These are phyloP conservation scores for Ophiocordyceps polyrhachis-furcata DNA, from an alignment of 2,329 filamentous ascomycete genomes.

Conservation along the genomic window DNA sequence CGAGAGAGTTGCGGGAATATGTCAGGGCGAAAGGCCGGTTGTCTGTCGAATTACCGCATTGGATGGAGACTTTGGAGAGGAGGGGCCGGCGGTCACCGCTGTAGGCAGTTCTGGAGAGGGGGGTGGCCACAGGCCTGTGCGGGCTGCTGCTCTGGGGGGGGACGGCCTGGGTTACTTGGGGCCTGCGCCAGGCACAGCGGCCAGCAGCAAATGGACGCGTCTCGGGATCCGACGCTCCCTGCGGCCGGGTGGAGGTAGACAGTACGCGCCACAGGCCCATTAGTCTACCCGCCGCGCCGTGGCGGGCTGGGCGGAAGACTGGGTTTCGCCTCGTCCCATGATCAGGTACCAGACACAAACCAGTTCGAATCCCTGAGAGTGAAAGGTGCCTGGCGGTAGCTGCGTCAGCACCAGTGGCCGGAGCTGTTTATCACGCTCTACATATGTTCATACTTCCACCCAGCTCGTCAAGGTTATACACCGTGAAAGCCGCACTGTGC, in stretches of 20 bases:
- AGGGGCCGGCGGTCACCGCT: background rate
- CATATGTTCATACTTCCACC: too few relatives aligned
- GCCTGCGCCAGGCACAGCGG: background rate
- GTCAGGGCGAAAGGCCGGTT: slow-evolving; percentile 1
- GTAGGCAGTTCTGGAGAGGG: background rate
- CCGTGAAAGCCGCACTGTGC: background rate
- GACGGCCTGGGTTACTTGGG: too few relatives aligned
- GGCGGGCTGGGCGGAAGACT: background rate
- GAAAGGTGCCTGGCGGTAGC: background rate
- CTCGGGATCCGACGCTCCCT: background rate
- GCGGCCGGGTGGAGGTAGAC: background rate
- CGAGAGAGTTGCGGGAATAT: background rate
- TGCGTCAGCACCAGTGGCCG: background rate
- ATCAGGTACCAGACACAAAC: background rate
- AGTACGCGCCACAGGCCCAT: background rate
- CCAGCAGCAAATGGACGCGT: background rate
- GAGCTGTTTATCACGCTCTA: background rate
- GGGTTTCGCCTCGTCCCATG: background rate
- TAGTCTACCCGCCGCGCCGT: background rate
- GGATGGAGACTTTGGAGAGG: background rate
- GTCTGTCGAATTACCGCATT: slow-evolving; percentile 1
- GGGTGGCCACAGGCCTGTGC: background rate
- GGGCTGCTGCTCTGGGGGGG: background rate
- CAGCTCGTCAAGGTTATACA: background rate
- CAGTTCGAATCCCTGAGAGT: background rate